Evolutionary conservation across 495 filamentous ascomycete genomes (phyloP).

Genomic region (Coniosporium apollinis): DNA sequence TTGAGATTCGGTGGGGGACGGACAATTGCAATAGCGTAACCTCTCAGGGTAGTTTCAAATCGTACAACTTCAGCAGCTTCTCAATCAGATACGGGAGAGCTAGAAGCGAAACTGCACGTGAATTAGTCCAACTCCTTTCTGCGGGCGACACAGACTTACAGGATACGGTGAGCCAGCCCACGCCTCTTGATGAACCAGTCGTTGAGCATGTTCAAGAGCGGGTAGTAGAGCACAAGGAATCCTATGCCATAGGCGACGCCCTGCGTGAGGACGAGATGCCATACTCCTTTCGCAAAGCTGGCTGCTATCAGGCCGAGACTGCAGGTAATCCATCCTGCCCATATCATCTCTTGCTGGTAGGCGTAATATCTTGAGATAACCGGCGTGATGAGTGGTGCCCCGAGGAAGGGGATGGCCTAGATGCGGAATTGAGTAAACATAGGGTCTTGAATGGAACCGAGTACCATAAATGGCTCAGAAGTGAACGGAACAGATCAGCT

Average conservation of each 20-base stretch:
- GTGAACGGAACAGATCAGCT: too few relatives aligned
- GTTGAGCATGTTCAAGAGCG: constrained; percentile 14
- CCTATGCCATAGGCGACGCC: constrained; percentile 24
- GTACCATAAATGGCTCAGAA: too few relatives aligned
- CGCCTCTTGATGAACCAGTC: constrained; percentile 7
- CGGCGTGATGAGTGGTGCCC: constrained; percentile 14
- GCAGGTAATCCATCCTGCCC: constrained; percentile 17
- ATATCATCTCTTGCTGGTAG: constrained; percentile 20
- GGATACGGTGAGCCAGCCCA: constrained; percentile 7
- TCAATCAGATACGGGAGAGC: constrained; percentile 3
- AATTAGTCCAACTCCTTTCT: too few relatives aligned
- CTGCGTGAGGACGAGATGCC: constrained; percentile 22
- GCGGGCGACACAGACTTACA: too few relatives aligned
- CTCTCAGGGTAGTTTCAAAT: constrained; percentile 3
- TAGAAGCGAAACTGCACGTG: constrained; percentile 5
- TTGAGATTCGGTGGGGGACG: too few relatives aligned
- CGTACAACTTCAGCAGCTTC: constrained; percentile 3
- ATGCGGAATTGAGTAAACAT: too few relatives aligned
- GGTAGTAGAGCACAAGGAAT: constrained; percentile 23
- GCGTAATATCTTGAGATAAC: constrained; percentile 16
- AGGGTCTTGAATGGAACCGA: too few relatives aligned
- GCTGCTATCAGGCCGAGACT: constrained; percentile 19
- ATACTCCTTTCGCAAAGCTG: constrained; percentile 19
- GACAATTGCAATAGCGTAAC: constrained; percentile 3
- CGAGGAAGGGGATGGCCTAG: too few relatives aligned